Evolutionary conservation across 2,329 filamentous ascomycete species (phyloP).

Genomic region (Neofusicoccum cordaticola): DNA sequence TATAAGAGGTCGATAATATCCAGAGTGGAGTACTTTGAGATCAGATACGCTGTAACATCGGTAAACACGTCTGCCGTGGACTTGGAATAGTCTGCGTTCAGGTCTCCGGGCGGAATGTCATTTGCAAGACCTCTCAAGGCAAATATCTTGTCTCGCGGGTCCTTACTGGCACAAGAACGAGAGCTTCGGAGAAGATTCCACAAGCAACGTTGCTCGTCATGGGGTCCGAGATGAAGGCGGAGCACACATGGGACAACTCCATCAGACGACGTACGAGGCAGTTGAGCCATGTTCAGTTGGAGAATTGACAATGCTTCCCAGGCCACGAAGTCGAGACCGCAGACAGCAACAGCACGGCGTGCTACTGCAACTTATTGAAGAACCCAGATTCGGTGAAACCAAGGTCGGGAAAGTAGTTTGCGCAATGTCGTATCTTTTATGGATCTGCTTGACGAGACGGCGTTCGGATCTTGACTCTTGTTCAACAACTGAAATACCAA

Average conservation of each 20-base stretch:
- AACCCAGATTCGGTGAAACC: neutral
- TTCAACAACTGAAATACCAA: too few relatives aligned
- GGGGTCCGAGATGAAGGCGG: neutral
- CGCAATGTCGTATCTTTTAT: neutral
- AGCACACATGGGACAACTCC: neutral
- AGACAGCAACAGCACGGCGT: neutral
- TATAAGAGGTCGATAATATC: neutral
- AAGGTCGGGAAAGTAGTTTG: neutral
- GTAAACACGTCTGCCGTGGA: too few relatives aligned
- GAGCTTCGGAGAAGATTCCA: neutral
- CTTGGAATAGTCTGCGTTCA: neutral
- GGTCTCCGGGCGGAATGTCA: neutral
- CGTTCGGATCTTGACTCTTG: too few relatives aligned
- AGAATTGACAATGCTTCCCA: neutral
- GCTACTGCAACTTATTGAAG: neutral
- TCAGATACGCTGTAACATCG: neutral
- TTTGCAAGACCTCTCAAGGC: neutral
- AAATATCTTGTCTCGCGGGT: neutral
- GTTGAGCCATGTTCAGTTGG: neutral
- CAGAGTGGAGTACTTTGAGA: neutral
- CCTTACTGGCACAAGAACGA: neutral
- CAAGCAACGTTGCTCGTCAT: neutral
- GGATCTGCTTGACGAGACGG: too few relatives aligned
- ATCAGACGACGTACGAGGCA: neutral
- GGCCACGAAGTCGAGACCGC: neutral